Conservation (phyloP, 148 eudicot genomes). For the Amaranthus hypochondriacus region DNA sequence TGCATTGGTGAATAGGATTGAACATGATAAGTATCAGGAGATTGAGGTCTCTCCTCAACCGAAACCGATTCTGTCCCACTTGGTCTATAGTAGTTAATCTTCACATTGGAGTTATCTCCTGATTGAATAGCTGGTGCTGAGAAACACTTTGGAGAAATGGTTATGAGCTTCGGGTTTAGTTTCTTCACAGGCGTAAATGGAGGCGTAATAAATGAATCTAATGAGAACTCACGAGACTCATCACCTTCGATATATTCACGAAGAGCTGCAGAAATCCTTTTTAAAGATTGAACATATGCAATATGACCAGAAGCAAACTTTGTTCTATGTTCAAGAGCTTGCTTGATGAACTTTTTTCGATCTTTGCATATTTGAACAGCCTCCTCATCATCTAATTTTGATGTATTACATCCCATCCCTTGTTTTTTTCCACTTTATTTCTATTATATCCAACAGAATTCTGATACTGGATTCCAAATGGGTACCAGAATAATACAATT, state of each 20-base stretch:
- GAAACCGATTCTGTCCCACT: conserved; percentile 70
- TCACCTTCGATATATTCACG: conserved; percentile 84
- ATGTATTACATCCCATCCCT: conserved; percentile 92
- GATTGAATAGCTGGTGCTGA: conserved; percentile 46
- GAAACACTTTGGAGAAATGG: conserved; percentile 70
- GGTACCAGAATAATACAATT: conserved; percentile 21
- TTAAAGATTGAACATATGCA: conserved; percentile 76
- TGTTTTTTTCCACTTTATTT: conserved; percentile 15
- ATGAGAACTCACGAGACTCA: conserved; percentile 67
- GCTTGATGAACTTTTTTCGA: conserved; percentile 75
- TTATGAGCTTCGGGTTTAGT: conserved; percentile 47
- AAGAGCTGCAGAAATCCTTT: conserved; percentile 78
- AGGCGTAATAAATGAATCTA: conserved; percentile 59
- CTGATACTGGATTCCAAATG: conserved; percentile 32
- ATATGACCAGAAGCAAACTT: conserved; percentile 73
- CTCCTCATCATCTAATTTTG: conserved; percentile 92
- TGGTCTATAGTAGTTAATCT: conserved; percentile 60
- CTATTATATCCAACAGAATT: conserved; percentile 20
- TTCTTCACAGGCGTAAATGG: conserved; percentile 58
- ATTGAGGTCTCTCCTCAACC: conserved; percentile 67
- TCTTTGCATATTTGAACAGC: conserved; percentile 90
- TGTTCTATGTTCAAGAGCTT: conserved; percentile 81
- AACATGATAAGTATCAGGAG: conserved; percentile 69
- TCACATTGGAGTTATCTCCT: conserved; percentile 43
- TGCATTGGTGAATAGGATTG: conserved; percentile 63